Evolutionary conservation across 495 filamentous ascomycete genomes (phyloP), one percentile per base, ranked within the genome.

Genomic region (Daldinia childiae): DNA sequence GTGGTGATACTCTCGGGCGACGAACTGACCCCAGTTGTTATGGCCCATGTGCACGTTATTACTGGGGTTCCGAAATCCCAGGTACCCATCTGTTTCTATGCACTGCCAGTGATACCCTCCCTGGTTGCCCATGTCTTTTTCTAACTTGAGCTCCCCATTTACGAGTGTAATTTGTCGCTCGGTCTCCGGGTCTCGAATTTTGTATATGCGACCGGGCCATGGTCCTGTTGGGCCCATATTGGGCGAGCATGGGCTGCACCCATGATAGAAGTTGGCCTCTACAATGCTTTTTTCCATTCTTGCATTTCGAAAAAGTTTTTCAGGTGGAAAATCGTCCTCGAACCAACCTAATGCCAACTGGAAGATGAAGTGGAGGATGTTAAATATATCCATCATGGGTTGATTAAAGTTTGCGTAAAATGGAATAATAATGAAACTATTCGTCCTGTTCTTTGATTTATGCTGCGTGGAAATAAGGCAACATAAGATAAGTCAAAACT

Each of bases 81-180:
- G 68, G 76, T 78, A 81, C 26, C 80, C 80, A 51, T 80, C 71
- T 15, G 66, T 75, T 58, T 80, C 79, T 39, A 78, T 65, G 64
- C 80, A 82, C 19, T 15, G 32, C 80, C 80, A 82, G 65, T 82
- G 73, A 19, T 75, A 76, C 6, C 77, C 77, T 26, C 78, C 79
- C 39, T 62, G 72, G 38, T 73, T 64, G 32, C 74, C 77, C 26
- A 72, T 62, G 26, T 70, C 45, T 3, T 48, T 57, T 17, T 73
- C 66, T 6, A 80, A 67, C 15, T 71, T 17, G n/a, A 79, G 58
- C 32, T 75, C 41, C 4, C 79, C 79, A 5, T 75, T 65, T 48
- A 70, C 41, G 3, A 81, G 66, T 8, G 79, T 81, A 48, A 81
- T 57, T n/a, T 79, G 62, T 1, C 75, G 50, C 9, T 68, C 24